Base-by-base conservation (phyloP, 352 stramenopile species). In the Thraustochytrium sp. region DNA sequence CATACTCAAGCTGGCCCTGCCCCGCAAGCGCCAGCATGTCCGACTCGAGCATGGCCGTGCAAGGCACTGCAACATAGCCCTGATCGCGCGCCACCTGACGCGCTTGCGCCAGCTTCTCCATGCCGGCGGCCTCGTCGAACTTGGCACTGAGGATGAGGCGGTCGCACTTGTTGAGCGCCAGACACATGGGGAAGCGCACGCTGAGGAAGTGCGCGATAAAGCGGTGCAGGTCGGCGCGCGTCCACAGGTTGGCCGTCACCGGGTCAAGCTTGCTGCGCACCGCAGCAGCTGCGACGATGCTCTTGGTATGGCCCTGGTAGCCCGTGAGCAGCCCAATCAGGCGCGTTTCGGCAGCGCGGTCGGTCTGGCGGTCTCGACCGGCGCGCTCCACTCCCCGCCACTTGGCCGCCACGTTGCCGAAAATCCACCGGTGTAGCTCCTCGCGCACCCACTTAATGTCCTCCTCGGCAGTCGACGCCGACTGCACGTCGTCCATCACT, bases 381-480 rank as follows among this genome's bases (percentile, higher is more conserved):
- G 42, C 36, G 36, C 55, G 68, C 0, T 84, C 48, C 13, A 85
- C 68, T 36, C 72, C 51, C 9, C 34, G 44, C 65, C 64, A 84
- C 44, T 85, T 85, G 37, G n/a, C 29, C 18, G 26, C 8, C 31
- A 85, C 80, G 49, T 85, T 85, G 44, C 68, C 68, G 37, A 76
- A 85, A 34, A 85, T 84, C 80, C 80, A 85, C 5, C 54, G 80
- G 38, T 85, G 80, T 3, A 85, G 68, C 74, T 85, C 80, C 80
- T 85, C 80, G 54, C 74, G 68, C 36, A 85, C 74, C 80, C 80
- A 85, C 36, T 54, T 51, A 36, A 85, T 84, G 40, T 85, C 80
- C 11, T 76, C 44, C 38, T 51, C 42, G 8, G 76, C 68, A 21
- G 46, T 48, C 2, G 53, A 84, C n/a, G 74, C 78, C 4, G 49